A percentile compares a stretch with the other conserved stretches of the same genome.
phyloP scores from a whole-genome alignment of 1,139 yeast genomes.

The Saccharomycopsis hybrid region DNA sequence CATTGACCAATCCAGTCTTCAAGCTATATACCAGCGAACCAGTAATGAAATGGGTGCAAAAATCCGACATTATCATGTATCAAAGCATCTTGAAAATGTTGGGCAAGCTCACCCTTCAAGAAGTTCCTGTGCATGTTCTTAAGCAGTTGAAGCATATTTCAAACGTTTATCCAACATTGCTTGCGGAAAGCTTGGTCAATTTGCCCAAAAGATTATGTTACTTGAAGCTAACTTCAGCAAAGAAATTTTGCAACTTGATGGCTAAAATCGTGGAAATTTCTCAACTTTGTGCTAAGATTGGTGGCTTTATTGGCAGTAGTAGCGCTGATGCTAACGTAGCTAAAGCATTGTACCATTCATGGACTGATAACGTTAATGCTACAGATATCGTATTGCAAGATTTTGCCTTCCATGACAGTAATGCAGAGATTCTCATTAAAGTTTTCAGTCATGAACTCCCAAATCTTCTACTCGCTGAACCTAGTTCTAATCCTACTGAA shows the following conservation, averaged over 20 bases:
- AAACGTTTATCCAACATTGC: conserved; percentile 30
- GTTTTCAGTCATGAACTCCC: conserved; percentile 20
- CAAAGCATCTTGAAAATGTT: conserved; percentile 55
- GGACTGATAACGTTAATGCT: conserved; percentile 33
- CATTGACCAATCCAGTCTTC: conserved; percentile 60
- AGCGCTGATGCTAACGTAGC: conserved; percentile 41
- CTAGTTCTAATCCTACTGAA: too few relatives aligned
- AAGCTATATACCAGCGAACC: conserved; percentile 48
- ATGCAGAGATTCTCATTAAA: conserved; percentile 16
- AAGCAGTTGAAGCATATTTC: conserved; percentile 43
- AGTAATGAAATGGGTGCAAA: conserved; percentile 53
- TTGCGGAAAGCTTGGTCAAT: conserved; percentile 31
- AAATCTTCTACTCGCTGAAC: background rate
- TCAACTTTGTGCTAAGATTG: conserved; percentile 56
- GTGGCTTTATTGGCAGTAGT: too few relatives aligned
- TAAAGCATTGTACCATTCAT: conserved; percentile 50
- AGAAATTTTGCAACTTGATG: conserved; percentile 49
- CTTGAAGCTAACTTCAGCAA: conserved; percentile 50
- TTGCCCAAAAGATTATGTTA: conserved; percentile 47
- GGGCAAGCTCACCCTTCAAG: conserved; percentile 46
- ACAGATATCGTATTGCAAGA: conserved; percentile 29
- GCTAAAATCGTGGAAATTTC: conserved; percentile 53
- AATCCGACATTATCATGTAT: conserved; percentile 62
- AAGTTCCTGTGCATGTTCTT: conserved; percentile 52
- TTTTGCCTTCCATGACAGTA: background rate